Evolutionary conservation across 768 basidiomycete genomes (phyloP).

Genomic region (Hygrocybe coccinea): DNA sequence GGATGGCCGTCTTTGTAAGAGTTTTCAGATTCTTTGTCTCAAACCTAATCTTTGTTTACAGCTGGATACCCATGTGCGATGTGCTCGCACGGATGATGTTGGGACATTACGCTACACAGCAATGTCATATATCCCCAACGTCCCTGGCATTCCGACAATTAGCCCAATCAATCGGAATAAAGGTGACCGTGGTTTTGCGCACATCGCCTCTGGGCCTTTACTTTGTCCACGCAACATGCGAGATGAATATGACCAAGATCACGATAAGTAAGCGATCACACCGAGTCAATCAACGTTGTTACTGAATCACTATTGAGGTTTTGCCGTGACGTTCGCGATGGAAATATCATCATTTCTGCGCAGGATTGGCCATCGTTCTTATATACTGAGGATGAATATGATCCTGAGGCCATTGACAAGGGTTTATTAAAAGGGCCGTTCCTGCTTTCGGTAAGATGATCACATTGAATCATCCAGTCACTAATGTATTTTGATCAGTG

Average conservation of each 20-base stretch:
- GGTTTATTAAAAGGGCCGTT: slow-evolving; percentile 1
- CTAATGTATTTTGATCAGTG: not conserved
- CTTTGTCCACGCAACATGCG: slow-evolving; percentile 1
- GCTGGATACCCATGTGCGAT: not conserved
- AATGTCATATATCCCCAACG: not conserved
- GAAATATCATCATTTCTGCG: not conserved
- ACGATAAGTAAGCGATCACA: not conserved
- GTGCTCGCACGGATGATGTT: not conserved
- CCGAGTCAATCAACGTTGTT: not conserved
- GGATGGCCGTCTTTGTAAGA: not conserved
- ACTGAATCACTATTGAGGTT: not conserved
- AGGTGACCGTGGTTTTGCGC: slow-evolving; percentile 1
- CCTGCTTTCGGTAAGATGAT: not conserved
- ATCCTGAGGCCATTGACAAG: not conserved
- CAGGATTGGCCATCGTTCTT: not conserved
- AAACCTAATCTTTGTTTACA: not conserved
- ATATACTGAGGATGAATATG: slow-evolving; percentile 1
- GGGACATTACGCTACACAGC: not conserved
- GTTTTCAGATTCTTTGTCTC: not conserved
- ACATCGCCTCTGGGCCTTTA: not conserved
- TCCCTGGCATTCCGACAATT: not conserved
- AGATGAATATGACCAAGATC: not conserved
- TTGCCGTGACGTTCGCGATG: not conserved
- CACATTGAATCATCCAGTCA: not conserved
- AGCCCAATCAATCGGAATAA: not conserved